phyloP scores from a whole-genome alignment of 2,329 filamentous ascomycete genomes.

The Fusarium udum region DNA sequence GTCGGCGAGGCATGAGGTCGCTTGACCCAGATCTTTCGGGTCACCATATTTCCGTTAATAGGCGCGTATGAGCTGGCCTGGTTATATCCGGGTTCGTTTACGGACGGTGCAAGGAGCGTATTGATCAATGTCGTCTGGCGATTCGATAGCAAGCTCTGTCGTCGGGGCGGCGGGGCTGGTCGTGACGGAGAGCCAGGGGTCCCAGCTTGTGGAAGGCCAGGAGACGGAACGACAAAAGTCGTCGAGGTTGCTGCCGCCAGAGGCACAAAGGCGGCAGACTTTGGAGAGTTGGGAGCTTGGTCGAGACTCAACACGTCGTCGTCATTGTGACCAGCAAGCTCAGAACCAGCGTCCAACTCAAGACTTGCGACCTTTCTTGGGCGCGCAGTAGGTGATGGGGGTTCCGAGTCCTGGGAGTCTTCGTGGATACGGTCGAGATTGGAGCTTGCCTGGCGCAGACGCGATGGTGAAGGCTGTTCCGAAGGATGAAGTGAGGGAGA shows the following conservation, averaged over 20 bases:
- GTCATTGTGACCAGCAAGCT: conserved; percentile 40
- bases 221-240: conserved; percentile 50
- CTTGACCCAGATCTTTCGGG: conserved; percentile 94
- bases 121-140: conserved; percentile 48
- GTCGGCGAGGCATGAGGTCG: conserved; percentile 87
- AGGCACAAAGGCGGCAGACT: conserved; percentile 23
- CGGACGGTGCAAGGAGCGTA: conserved; percentile 45
- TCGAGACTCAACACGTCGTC: conserved; percentile 43
- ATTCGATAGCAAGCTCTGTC: conserved; percentile 51
- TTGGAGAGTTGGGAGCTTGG: conserved; percentile 35
- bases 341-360: conserved; percentile 31
- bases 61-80: conserved; percentile 40
- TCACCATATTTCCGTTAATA: conserved; percentile 64
- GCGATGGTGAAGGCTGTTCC: conserved; percentile 33
- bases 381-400: conserved; percentile 22
- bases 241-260: conserved; percentile 47
- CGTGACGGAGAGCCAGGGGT: conserved; percentile 32
- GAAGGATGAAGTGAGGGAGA: conserved; percentile 31
- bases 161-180: conserved; percentile 39
- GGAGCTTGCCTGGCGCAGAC: conserved; percentile 34
- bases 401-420: conserved; percentile 21
- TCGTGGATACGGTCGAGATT: conserved; percentile 44
- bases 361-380: conserved; percentile 30
- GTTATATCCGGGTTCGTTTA: conserved; percentile 36
- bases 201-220: conserved; percentile 33